Conservation (phyloP, 1,284 basidiomycete genomes). For the Malassezia furfur region DNA sequence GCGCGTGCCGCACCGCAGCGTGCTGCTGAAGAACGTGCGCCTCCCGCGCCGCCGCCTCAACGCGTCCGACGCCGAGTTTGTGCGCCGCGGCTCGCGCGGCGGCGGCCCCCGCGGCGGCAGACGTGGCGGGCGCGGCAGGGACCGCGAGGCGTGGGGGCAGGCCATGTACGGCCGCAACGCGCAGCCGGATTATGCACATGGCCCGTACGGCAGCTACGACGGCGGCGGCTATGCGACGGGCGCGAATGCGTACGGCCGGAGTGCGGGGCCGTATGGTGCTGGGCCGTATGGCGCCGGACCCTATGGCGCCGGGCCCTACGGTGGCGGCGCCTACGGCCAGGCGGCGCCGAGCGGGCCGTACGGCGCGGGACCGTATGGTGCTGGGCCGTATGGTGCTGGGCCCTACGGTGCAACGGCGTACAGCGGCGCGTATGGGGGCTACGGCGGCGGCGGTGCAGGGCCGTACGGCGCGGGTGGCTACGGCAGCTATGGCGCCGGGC, state of each 20-base stretch:
- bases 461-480: conserved; percentile 11
- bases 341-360: background rate
- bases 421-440: conserved; percentile 20
- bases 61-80: conserved; percentile 64
- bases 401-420: conserved; percentile 17
- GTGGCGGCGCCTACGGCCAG: conserved; percentile 7
- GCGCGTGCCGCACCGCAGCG: conserved; percentile 70
- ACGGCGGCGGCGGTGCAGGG: conserved; percentile 8
- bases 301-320: conserved; percentile 1
- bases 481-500: conserved; percentile 17
- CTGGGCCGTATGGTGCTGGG: conserved; percentile 13
- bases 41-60: conserved; percentile 60
- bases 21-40: conserved; percentile 67
- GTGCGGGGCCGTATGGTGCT: conserved; percentile 12
- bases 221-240: background rate
- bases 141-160: conserved; percentile 3
- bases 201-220: background rate
- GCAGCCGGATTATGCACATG: background rate
- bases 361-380: conserved; percentile 15
- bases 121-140: conserved; percentile 14
- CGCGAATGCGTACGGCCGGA: background rate
- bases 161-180: conserved; percentile 12
- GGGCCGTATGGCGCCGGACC: background rate
- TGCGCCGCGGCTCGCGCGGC: conserved; percentile 48
- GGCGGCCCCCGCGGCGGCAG: conserved; percentile 22